Evolutionary conservation across 2,329 filamentous ascomycete species (phyloP).

Genomic region (Coniochaeta prunicola): DNA sequence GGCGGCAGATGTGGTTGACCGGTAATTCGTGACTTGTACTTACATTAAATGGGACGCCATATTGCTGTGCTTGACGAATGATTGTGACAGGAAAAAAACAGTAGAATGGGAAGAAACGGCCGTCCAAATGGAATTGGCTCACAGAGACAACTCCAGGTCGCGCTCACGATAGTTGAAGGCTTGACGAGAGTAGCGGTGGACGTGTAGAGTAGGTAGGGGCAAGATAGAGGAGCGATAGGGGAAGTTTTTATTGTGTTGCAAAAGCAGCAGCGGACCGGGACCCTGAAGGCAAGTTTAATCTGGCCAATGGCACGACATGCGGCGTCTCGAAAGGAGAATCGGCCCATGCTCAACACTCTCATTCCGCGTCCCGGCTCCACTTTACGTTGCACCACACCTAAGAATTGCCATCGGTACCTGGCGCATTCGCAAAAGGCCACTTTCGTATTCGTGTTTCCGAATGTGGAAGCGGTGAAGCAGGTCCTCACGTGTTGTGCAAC

Average conservation of each 20-base stretch:
- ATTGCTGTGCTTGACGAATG: background rate
- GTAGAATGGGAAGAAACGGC: constrained; percentile 5
- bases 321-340: constrained; percentile 10
- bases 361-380: constrained; percentile 15
- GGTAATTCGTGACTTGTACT: background rate
- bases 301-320: constrained; percentile 3
- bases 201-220: background rate
- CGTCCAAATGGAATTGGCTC: constrained; percentile 4
- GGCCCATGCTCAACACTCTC: constrained; percentile 12
- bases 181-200: background rate
- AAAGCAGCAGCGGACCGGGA: background rate
- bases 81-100: constrained; percentile 2
- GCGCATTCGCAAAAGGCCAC: background rate
- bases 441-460: background rate
- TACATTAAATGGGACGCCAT: constrained; percentile 1
- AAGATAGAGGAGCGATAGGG: constrained; percentile 3
- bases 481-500: background rate
- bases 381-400: background rate
- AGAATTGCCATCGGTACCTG: constrained; percentile 2
- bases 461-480: background rate
- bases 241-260: constrained; percentile 2
- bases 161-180: constrained; percentile 9
- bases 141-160: constrained; percentile 7
- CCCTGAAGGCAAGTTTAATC: background rate
- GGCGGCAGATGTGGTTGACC: background rate